Percentiles rank a stretch among this genome's conserved stretches.
Conservation (phyloP, 371 early-diverging fungal species). For the Circinella minor region DNA sequence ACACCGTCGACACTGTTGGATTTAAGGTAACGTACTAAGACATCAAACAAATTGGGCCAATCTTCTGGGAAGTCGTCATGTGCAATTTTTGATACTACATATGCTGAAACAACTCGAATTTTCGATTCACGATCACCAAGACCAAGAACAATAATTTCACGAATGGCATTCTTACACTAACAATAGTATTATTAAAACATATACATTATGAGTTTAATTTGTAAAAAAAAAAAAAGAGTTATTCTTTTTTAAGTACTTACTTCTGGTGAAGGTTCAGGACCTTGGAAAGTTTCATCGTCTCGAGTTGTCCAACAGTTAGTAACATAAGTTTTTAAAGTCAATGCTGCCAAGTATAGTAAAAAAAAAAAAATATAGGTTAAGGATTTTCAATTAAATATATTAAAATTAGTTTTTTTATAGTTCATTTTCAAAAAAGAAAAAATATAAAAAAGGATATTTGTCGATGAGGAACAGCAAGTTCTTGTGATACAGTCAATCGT, state of each 20-base stretch:
- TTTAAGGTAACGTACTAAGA: slow-evolving; percentile 72
- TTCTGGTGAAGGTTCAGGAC: slow-evolving; percentile 60
- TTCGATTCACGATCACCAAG: slow-evolving; percentile 60
- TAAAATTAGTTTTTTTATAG: too few species aligned
- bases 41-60: slow-evolving; percentile 91
- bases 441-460: slow-evolving; percentile 67
- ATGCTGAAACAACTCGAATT: slow-evolving; percentile 76
- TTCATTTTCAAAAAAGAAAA: not conserved
- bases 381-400: slow-evolving; percentile 11
- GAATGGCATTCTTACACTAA: slow-evolving; percentile 56
- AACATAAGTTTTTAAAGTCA: slow-evolving; percentile 79
- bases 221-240: too few species aligned
- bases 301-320: slow-evolving; percentile 79
- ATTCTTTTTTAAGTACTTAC: slow-evolving; percentile 22
- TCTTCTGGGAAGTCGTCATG: slow-evolving; percentile 93
- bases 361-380: slow-evolving; percentile 31
- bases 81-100: slow-evolving; percentile 87
- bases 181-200: slow-evolving; percentile 6
- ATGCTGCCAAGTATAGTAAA: slow-evolving; percentile 65
- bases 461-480: slow-evolving; percentile 69
- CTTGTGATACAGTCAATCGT: slow-evolving; percentile 68
- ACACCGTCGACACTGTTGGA: slow-evolving; percentile 73
- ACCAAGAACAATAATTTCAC: slow-evolving; percentile 58
- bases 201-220: too few species aligned
- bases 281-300: slow-evolving; percentile 61